Base-by-base conservation (phyloP, 306 rosid species). In the Morella rubra region DNA sequence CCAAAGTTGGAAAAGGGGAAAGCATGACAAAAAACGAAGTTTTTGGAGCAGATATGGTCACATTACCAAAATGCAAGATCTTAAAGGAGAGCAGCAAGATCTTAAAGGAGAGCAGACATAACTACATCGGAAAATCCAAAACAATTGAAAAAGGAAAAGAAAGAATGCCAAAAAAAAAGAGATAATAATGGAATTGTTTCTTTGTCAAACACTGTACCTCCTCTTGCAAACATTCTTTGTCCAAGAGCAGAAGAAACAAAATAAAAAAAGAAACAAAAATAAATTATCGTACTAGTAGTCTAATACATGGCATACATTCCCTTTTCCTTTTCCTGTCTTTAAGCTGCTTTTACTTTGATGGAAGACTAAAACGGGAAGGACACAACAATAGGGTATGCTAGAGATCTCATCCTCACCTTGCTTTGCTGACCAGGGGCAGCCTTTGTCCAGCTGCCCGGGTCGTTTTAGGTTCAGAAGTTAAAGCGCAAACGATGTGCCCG, bases 401-500 rank as follows among this genome's bases (percentile, higher is more conserved):
- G 44, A 76, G 69, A 80, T 80, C 85, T 37, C 81, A 19, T 60
- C 22, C 79, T 61, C 4, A 2, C 82, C 85, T 87, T 87, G 79
- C 95, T 92, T 89, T 94, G 91, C 96, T 90, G 96, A 95, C 97
- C 72, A 72, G 52, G 94, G 91, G 87, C 96, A 89, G 93, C 85
- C 97, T 87, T 91, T 91, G 81, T 79, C 75, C 75, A 16, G 76
- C 92, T 83, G 93, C 86, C 96, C 90, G 76, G 52, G 61, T 83
- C 81, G 82, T 86, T 77, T 86, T 80, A 45, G 59, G 75, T 70
- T 77, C 61, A 52, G 71, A 54, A 79, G 74, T 77, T 87, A 89
- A 92, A 88, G 91, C 89, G 22, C 15, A 87, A 82, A 81, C 84
- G 61, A 64, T 79, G 86, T 89, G 90, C 94, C 98, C 98, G 93